These are phyloP conservation scores for Rhododendron mucronatum DNA, from an alignment of 148 eudicot species.

Conservation along the genomic window DNA sequence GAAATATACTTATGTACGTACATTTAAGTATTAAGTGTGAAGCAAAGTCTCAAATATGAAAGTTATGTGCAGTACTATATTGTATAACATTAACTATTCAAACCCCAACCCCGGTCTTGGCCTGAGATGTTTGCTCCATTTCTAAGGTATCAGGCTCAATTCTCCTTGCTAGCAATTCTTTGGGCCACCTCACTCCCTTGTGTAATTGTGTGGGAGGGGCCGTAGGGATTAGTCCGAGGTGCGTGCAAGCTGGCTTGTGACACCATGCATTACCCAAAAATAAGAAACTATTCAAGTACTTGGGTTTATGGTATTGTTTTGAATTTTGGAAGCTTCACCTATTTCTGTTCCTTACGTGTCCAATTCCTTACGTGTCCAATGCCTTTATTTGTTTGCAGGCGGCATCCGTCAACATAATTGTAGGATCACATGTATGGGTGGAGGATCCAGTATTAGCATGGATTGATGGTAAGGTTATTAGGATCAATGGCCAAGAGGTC, in stretches of 20 bases:
- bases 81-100: not conserved
- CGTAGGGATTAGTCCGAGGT: not conserved
- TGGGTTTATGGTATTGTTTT: not conserved
- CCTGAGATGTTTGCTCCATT: no score
- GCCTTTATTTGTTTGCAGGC: slow-evolving; percentile 46
- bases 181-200: not conserved
- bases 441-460: slow-evolving; percentile 90
- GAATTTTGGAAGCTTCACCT: not conserved
- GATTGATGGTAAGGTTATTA: slow-evolving; percentile 85
- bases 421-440: slow-evolving; percentile 92
- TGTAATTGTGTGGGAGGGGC: not conserved
- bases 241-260: not conserved
- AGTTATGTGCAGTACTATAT: no score
- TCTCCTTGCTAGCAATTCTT: not conserved
- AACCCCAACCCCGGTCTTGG: not conserved
- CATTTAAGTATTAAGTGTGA: not conserved
- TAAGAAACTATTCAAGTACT: not conserved
- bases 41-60: no score
- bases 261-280: not conserved
- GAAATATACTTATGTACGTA: not conserved
- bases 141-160: no score
- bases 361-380: not conserved
- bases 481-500: slow-evolving; percentile 66
- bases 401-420: slow-evolving; percentile 71
- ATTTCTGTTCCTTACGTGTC: slow-evolving; percentile 6